phyloP scores from a whole-genome alignment of 352 stramenopile species.

The Lagenidium giganteum region DNA sequence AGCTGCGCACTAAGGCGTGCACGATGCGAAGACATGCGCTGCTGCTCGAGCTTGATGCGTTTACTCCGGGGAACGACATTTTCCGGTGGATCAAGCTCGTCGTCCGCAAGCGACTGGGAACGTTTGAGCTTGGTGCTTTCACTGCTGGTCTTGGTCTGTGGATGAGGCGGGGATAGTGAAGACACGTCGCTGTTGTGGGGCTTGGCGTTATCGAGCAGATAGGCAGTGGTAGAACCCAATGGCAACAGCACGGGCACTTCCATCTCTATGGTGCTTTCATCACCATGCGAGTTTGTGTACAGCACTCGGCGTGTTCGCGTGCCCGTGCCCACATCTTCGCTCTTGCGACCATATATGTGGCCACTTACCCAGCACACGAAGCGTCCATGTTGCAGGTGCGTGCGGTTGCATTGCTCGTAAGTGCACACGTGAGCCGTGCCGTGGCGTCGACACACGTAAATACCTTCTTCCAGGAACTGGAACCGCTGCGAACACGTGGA shows the following conservation, averaged over 20 bases:
- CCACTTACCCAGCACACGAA: conserved; percentile 74
- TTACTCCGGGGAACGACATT: no score
- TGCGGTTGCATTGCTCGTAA: conserved; percentile 63
- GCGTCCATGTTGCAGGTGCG: conserved; percentile 37
- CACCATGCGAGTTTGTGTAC: conserved; percentile 48
- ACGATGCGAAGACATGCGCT: conserved; percentile 48
- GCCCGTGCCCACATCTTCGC: conserved; percentile 55
- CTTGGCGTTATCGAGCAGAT: conserved; percentile 40
- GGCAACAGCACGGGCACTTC: conserved; percentile 67
- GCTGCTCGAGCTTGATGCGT: no score
- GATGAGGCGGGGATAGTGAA: conserved; percentile 57
- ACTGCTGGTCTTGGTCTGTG: conserved; percentile 42
- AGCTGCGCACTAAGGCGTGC: conserved; percentile 53
- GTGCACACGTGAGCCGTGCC: conserved; percentile 72
- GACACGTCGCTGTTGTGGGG: conserved; percentile 22
- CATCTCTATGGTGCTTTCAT: conserved; percentile 58
- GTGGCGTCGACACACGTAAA: conserved; percentile 62
- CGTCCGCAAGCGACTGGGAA: conserved; percentile 13
- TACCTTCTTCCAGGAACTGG: conserved; percentile 69
- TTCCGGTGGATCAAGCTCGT: conserved; percentile 7
- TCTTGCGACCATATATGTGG: conserved; percentile 54
- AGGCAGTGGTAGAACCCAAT: conserved; percentile 51
- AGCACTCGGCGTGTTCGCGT: conserved; percentile 50
- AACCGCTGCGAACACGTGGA: conserved; percentile 31
- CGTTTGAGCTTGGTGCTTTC: conserved; percentile 12